Evolutionary conservation across 495 filamentous ascomycete genomes (phyloP), one percentile per base, ranked within the genome.

Genomic region (Lophiotrema nucula): DNA sequence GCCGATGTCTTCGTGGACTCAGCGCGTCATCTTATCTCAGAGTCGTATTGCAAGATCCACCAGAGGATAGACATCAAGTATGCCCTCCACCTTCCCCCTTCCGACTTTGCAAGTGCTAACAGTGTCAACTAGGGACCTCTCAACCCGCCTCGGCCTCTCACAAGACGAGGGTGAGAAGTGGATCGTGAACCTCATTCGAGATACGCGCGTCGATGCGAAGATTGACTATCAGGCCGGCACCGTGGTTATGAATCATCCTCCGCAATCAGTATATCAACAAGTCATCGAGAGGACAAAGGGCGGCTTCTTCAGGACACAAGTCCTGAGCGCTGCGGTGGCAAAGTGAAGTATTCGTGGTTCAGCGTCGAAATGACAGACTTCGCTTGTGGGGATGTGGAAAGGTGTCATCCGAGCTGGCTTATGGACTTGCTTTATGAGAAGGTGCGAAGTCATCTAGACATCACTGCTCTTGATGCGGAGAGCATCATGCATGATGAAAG

Each of bases 41-140:
- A 98, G 79, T 87, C 82, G 71, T 97, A 98, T 80, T 97, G 95
- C 88, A 97, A 97, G 83, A 98, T 98, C 69, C 93, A 97, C 75
- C 89, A 96, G 60, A 83, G 93, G 55, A 98, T 98, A 59, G 91
- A 97, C 71, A 96, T 98, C 72, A 91, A 91, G 83, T 85, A 74
- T 64, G 83, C 26, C 37, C 42, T 28, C 31, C 31, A 10, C 4
- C 19, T n/a, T n/a, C 31, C 31, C n/a, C n/a, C n/a, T 35, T 35
- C n/a, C 31, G 8, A n/a, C n/a, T 35, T n/a, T 35, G 8, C 31
- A 35, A 35, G n/a, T n/a, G 8, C 39, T 43, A 18, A 43, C 39
- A 11, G 8, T 35, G n/a, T 43, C 39, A 11, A 60, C 83, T 62
- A 85, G 84, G 73, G 95, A 97, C 67, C 81, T 98, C 16, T 95